These are phyloP conservation scores for Zygosaccharomyces bisporus DNA, from an alignment of 805 yeast genomes.

Conservation along the genomic window DNA sequence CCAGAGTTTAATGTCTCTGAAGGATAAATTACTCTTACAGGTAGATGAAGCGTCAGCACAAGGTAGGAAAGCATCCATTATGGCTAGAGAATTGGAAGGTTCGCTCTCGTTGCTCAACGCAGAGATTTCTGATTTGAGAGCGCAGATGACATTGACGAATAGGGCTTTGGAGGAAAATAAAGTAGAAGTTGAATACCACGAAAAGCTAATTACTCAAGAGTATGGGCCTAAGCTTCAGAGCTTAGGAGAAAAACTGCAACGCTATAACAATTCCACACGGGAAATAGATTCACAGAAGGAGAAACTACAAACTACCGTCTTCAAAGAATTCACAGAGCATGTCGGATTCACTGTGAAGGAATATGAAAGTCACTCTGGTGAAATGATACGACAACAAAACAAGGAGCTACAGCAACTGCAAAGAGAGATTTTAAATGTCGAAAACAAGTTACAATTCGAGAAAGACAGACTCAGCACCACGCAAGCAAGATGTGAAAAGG, in stretches of 20 bases:
- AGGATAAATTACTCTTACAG: slow-evolving; percentile 47
- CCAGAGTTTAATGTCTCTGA: slow-evolving; percentile 47
- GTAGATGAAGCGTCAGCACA: slow-evolving; percentile 40
- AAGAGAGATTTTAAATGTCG: slow-evolving; percentile 57
- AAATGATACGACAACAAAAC: slow-evolving; percentile 49
- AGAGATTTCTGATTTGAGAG: slow-evolving; percentile 43
- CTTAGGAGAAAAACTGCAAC: slow-evolving; percentile 25
- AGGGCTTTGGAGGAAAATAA: slow-evolving; percentile 44
- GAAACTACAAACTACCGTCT: slow-evolving; percentile 44
- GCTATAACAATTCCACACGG: slow-evolving; percentile 26
- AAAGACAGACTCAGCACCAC: slow-evolving; percentile 54
- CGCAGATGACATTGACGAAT: slow-evolving; percentile 42
- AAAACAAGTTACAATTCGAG: slow-evolving; percentile 64
- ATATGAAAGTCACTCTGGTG: slow-evolving; percentile 68
- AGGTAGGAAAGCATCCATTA: slow-evolving; percentile 50
- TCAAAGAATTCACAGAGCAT: slow-evolving; percentile 50
- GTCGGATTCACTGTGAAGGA: slow-evolving; percentile 59
- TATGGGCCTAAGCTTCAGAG: slow-evolving; percentile 26
- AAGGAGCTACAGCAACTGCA: slow-evolving; percentile 59
- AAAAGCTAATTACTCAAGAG: slow-evolving; percentile 31
- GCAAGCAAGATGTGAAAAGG: slow-evolving; percentile 40
- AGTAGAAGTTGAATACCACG: slow-evolving; percentile 52
- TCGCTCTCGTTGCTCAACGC: slow-evolving; percentile 51
- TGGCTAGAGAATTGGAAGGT: slow-evolving; percentile 53
- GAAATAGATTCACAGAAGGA: slow-evolving; percentile 32